These are phyloP conservation scores for Drosera capensis DNA, from an alignment of 148 eudicot genomes.

Conservation along the genomic window DNA sequence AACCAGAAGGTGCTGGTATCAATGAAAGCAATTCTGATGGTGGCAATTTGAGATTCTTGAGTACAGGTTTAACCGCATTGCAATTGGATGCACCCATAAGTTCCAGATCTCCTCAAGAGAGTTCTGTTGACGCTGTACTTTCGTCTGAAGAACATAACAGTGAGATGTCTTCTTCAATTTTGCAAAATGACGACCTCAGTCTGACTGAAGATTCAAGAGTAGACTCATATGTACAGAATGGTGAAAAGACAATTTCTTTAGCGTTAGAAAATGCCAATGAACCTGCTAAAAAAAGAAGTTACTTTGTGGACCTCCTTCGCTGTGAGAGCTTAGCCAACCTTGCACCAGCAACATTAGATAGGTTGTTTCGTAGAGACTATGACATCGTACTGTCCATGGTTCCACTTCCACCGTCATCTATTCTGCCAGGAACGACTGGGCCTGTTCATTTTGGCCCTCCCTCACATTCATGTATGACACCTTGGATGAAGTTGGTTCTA, in stretches of 20 bases:
- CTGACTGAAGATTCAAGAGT: constrained; percentile 15
- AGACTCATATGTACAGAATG: constrained; percentile 21
- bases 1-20: background rate
- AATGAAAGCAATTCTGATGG: too few relatives aligned
- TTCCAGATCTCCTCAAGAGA: constrained; percentile 12
- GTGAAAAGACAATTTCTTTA: constrained; percentile 23
- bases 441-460: constrained; percentile 97
- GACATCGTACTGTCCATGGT: constrained; percentile 87
- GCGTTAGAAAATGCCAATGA: constrained; percentile 16
- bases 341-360: constrained; percentile 66
- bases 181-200: constrained; percentile 11
- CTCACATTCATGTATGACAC: constrained; percentile 82
- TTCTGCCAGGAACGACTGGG: constrained; percentile 80
- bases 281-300: constrained; percentile 33
- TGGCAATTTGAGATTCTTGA: too few relatives aligned
- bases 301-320: constrained; percentile 81
- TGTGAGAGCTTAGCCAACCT: constrained; percentile 95
- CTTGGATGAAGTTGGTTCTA: constrained; percentile 92
- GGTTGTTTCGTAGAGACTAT: constrained; percentile 77
- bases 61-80: constrained; percentile 8
- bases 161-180: constrained; percentile 11
- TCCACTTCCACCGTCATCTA: constrained; percentile 86
- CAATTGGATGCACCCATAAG: constrained; percentile 7
- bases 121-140: constrained; percentile 16
- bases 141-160: constrained; percentile 13